Conservation (phyloP, 805 yeast genomes). For the Saccharomycopsis javanensis region DNA sequence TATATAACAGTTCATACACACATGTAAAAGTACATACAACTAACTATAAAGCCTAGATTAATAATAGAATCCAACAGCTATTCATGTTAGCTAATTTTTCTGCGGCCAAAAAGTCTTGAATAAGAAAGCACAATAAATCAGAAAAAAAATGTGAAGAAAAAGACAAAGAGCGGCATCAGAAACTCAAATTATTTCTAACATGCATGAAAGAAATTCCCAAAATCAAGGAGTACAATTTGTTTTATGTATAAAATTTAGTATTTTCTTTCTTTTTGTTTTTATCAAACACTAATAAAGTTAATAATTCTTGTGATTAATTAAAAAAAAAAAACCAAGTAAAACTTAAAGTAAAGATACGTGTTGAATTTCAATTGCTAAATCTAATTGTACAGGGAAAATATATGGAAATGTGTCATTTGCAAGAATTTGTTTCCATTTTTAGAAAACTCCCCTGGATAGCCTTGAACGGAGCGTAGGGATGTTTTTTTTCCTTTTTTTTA, state of each 20-base stretch:
- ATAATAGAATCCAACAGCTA: conserved; percentile 1
- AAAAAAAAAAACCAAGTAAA: too few relatives aligned
- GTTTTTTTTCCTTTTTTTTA: too few relatives aligned
- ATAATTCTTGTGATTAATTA: too few relatives aligned
- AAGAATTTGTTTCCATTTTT: too few relatives aligned
- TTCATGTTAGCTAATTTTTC: neutral
- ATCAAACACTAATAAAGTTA: neutral
- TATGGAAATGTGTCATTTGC: too few relatives aligned
- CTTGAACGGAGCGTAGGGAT: neutral
- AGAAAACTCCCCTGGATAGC: neutral
- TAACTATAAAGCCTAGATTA: neutral
- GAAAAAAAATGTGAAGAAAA: neutral
- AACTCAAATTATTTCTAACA: neutral
- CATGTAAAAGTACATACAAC: too few relatives aligned
- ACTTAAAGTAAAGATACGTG: too few relatives aligned
- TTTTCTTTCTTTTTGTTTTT: neutral
- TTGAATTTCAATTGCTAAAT: too few relatives aligned
- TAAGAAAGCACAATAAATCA: neutral
- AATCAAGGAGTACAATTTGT: neutral
- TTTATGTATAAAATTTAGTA: neutral
- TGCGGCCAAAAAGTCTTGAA: neutral
- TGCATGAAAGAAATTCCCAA: conserved; percentile 1
- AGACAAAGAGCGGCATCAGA: neutral
- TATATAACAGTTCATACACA: neutral
- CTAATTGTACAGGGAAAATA: too few relatives aligned